Base-by-base conservation (phyloP, 305 asterid species). In the Ajuga reptans region DNA sequence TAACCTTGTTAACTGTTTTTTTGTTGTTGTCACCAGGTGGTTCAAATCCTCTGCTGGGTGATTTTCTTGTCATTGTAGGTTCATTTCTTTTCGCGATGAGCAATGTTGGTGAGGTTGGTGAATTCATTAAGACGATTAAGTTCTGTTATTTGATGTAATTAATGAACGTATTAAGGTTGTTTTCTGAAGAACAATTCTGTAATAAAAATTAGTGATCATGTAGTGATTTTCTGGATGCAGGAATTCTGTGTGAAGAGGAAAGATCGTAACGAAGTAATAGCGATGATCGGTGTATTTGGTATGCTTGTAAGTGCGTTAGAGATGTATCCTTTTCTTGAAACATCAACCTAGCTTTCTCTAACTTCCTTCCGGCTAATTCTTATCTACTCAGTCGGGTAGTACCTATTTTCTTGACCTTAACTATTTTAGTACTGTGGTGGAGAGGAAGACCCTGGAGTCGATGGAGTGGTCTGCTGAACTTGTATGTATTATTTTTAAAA, bases 271-370 rank as follows among this genome's bases (percentile, higher is more conserved):
- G 97, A 91, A 84, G 92, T 87, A 42, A 69, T 91, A 54, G 71
- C 96, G 4, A 89, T 91, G 96, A 78, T 91, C 49, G 86, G 94
- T 49, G 67, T 89, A 9, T 89, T 86, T 51, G 97, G 96, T 11
- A 80, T 84, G 87, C 82, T 89, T 43, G 56, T 87, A 21, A 89
- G 87, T 67, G 87, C 79, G 21, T 21, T 76, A n/a, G 89, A 87
- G 78, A 83, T 87, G 97, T 89, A 89, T 87, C 92, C 90, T 85
- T 77, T 21, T 21, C 2, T 21, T 21, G 27, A 21, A 21, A 21
- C 27, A 21, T 21, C 27, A 21, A 21, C 27, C 27, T 0, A 1
- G 1, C 27, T 21, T n/a, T n/a, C n/a, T n/a, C n/a, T n/a, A n/a
- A n/a, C 27, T 21, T 21, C 2, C 27, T 21, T 21, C 27, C 27